phyloP scores from a whole-genome alignment of 2,329 filamentous ascomycete genomes.

The Dactylella cylindrospora region DNA sequence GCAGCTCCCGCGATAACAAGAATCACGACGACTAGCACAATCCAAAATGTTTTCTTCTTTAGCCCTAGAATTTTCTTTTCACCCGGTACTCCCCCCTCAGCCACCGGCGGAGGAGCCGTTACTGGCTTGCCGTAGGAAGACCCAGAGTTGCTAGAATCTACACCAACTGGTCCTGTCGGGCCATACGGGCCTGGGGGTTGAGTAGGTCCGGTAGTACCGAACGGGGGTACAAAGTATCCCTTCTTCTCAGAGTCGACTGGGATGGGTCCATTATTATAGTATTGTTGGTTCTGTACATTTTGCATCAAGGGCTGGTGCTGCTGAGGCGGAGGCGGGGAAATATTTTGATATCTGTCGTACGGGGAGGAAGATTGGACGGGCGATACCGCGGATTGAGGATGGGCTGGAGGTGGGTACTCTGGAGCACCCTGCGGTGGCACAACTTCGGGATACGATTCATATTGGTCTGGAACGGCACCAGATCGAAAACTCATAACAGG shows the following conservation, averaged over 20 bases:
- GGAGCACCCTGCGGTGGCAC: slow-evolving; percentile 25
- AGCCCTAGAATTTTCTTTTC: slow-evolving; percentile 37
- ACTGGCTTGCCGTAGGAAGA: slow-evolving; percentile 1
- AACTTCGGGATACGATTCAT: slow-evolving; percentile 40
- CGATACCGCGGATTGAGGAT: slow-evolving; percentile 14
- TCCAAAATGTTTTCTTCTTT: slow-evolving; percentile 41
- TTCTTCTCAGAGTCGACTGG: slow-evolving; percentile 18
- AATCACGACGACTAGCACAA: slow-evolving; percentile 22
- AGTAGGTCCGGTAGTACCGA: slow-evolving; percentile 18
- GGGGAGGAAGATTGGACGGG: slow-evolving; percentile 1
- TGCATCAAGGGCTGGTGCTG: slow-evolving; percentile 18
- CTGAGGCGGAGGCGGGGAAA: slow-evolving; percentile 1
- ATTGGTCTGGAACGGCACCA: slow-evolving; percentile 33
- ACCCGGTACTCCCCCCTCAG: slow-evolving; percentile 8
- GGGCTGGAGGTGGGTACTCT: slow-evolving; percentile 5
- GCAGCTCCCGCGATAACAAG: slow-evolving; percentile 19
- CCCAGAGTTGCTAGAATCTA: not conserved
- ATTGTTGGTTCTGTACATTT: slow-evolving; percentile 4
- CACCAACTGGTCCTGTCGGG: slow-evolving; percentile 9
- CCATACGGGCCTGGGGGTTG: slow-evolving; percentile 17
- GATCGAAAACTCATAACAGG: slow-evolving; percentile 31
- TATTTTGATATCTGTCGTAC: slow-evolving; percentile 6
- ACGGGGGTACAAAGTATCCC: slow-evolving; percentile 30
- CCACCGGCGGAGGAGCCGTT: slow-evolving; percentile 7
- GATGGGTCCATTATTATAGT: slow-evolving; percentile 11